Evolutionary conservation across 31 red algal species (phyloP).

Genomic region (Endocladia muricata): DNA sequence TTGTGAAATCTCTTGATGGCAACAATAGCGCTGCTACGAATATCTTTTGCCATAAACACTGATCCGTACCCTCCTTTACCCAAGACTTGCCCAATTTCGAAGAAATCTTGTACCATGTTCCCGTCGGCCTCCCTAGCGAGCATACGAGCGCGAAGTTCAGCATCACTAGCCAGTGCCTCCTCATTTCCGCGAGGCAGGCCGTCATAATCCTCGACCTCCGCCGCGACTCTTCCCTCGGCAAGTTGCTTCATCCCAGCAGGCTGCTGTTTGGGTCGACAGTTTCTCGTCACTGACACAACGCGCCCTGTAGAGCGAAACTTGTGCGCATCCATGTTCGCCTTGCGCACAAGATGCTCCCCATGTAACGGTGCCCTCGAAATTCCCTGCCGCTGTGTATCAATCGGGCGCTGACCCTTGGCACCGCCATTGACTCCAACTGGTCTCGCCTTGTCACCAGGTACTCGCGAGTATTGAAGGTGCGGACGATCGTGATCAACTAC

Average conservation of each 20-base stretch:
- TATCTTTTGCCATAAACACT: constrained; percentile 83
- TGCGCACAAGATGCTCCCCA: not conserved
- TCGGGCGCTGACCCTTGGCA: not conserved
- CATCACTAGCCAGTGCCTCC: constrained; percentile 37
- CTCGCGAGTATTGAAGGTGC: not conserved
- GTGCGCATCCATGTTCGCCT: not conserved
- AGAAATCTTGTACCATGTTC: constrained; percentile 71
- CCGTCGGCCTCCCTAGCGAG: constrained; percentile 53
- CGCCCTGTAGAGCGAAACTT: constrained; percentile 61
- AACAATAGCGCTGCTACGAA: constrained; percentile 65
- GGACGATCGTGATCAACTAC: constrained; percentile 30
- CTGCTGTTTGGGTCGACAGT: constrained; percentile 3
- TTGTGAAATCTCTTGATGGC: constrained; percentile 93
- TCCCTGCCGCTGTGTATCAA: not conserved
- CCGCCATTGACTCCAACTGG: not conserved
- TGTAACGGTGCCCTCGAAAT: not conserved
- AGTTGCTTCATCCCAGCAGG: constrained; percentile 28
- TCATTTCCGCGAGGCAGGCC: constrained; percentile 52
- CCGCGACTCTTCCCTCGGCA: constrained; percentile 23
- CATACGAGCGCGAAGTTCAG: constrained; percentile 48
- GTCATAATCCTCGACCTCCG: constrained; percentile 46
- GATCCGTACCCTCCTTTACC: constrained; percentile 87
- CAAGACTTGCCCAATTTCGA: constrained; percentile 91
- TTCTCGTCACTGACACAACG: constrained; percentile 55
- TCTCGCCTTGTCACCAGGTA: not conserved